These are phyloP conservation scores for Chalciporus sp. DNA, from an alignment of 1,284 basidiomycete genomes.

Conservation along the genomic window DNA sequence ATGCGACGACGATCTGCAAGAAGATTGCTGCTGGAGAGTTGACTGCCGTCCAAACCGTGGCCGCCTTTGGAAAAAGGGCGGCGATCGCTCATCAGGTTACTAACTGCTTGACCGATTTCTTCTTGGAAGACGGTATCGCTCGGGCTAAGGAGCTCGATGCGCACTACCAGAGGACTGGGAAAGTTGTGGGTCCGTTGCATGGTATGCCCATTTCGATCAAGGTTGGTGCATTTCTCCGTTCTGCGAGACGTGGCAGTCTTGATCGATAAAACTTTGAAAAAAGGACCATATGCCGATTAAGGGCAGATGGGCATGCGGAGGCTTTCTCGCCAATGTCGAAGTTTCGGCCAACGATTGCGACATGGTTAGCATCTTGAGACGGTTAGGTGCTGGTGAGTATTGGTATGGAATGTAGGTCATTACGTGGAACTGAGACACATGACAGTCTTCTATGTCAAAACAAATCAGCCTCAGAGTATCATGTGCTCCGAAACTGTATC, in stretches of 20 bases:
- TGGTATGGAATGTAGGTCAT: no score
- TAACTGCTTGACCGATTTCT: conserved; percentile 32
- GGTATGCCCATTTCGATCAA: conserved; percentile 55
- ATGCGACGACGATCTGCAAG: conserved; percentile 29
- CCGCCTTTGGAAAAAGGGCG: conserved; percentile 34
- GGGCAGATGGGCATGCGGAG: conserved; percentile 37
- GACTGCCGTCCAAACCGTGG: conserved; percentile 29
- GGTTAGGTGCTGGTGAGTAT: conserved; percentile 36
- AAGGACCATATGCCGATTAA: conserved; percentile 44
- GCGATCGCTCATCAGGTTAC: conserved; percentile 34
- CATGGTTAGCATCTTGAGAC: conserved; percentile 28
- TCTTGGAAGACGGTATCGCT: conserved; percentile 37
- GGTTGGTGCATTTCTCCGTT: conserved; percentile 9
- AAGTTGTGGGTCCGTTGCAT: conserved; percentile 48
- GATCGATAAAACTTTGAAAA: background rate
- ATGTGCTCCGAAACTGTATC: conserved; percentile 40
- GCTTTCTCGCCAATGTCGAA: conserved; percentile 35
- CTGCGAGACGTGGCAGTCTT: background rate
- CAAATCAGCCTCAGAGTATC: conserved; percentile 46
- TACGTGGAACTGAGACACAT: background rate
- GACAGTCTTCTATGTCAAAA: conserved; percentile 49
- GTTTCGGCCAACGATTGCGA: conserved; percentile 28
- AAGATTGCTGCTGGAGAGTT: conserved; percentile 22
- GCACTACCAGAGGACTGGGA: conserved; percentile 37
- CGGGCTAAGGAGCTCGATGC: conserved; percentile 45